Conservation (phyloP, 306 rosid genomes). For the Dalbergia cochinchinensis region DNA sequence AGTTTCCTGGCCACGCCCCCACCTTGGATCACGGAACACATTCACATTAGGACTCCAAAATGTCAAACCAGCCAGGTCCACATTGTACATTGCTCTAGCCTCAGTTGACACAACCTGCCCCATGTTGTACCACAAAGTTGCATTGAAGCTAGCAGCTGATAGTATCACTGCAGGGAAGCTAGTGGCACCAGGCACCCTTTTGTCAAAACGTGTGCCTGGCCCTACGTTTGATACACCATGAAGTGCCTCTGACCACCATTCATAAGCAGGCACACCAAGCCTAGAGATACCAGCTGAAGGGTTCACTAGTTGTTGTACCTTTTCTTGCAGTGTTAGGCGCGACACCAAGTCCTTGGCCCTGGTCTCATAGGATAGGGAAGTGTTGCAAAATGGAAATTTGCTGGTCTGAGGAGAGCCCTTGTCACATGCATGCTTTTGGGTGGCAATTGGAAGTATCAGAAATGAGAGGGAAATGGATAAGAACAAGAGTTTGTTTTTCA, state of each 20-base stretch:
- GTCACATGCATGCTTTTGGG: conserved; percentile 74
- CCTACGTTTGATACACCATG: conserved; percentile 77
- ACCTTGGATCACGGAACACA: conserved; percentile 81
- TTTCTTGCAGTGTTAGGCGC: conserved; percentile 69
- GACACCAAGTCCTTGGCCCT: conserved; percentile 69
- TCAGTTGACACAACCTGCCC: conserved; percentile 82
- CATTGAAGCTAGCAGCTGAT: conserved; percentile 75
- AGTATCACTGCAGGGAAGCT: conserved; percentile 75
- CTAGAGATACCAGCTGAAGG: conserved; percentile 54
- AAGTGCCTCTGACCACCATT: conserved; percentile 92
- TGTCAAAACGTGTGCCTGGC: conserved; percentile 67
- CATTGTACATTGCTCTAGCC: conserved; percentile 86
- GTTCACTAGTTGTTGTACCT: conserved; percentile 62
- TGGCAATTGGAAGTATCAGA: conserved; percentile 38
- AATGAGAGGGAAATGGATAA: conserved; percentile 38
- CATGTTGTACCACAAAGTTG: conserved; percentile 65
- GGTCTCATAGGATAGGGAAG: conserved; percentile 52
- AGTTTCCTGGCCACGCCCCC: conserved; percentile 85
- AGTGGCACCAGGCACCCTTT: conserved; percentile 72
- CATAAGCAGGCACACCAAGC: conserved; percentile 74
- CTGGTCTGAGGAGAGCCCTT: conserved; percentile 44
- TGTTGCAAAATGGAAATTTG: conserved; percentile 67
- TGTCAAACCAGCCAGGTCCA: conserved; percentile 78
- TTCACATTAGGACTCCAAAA: conserved; percentile 90
- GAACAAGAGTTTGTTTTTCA: conserved; percentile 49